phyloP scores from a whole-genome alignment of 306 rosid genomes.

The Sophora flavescens region DNA sequence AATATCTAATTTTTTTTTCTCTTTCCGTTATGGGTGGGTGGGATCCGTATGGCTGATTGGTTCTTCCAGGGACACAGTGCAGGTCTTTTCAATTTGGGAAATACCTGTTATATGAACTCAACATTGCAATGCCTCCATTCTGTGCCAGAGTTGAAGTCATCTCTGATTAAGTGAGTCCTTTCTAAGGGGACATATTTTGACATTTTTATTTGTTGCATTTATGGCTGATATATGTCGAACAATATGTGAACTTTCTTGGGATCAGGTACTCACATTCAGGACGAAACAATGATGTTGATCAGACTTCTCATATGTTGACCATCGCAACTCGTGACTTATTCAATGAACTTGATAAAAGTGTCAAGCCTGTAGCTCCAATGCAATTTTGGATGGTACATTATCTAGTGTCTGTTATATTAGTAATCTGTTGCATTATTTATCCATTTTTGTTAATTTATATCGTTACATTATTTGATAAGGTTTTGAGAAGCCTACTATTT shows the following conservation, averaged over 20 bases:
- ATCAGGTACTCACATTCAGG: conserved; percentile 80
- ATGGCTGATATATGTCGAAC: conserved; percentile 28
- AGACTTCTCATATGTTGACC: conserved; percentile 88
- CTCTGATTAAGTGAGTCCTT: conserved; percentile 76
- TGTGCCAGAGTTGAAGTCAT: conserved; percentile 97
- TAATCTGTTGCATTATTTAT: conserved; percentile 24
- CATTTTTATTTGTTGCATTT: conserved; percentile 43
- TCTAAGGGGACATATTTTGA: conserved; percentile 8
- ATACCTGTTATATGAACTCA: conserved; percentile 99
- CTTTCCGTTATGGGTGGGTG: conserved; percentile 16
- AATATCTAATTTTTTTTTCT: conserved; percentile 31
- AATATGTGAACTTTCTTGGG: conserved; percentile 44
- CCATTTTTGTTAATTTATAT: background rate
- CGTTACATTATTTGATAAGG: background rate
- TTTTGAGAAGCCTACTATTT: conserved; percentile 18
- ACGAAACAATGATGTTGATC: conserved; percentile 87
- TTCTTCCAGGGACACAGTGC: conserved; percentile 85
- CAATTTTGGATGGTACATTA: conserved; percentile 95
- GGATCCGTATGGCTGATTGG: conserved; percentile 10
- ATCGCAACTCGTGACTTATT: conserved; percentile 93
- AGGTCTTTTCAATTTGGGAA: conserved; percentile 95
- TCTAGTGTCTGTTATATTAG: conserved; percentile 28
- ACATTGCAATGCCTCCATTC: conserved; percentile 97
- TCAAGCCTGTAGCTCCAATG: conserved; percentile 97
- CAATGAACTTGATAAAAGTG: conserved; percentile 88